Conservation (phyloP, 352 stramenopile genomes). For the Globisporangium spiculum region DNA sequence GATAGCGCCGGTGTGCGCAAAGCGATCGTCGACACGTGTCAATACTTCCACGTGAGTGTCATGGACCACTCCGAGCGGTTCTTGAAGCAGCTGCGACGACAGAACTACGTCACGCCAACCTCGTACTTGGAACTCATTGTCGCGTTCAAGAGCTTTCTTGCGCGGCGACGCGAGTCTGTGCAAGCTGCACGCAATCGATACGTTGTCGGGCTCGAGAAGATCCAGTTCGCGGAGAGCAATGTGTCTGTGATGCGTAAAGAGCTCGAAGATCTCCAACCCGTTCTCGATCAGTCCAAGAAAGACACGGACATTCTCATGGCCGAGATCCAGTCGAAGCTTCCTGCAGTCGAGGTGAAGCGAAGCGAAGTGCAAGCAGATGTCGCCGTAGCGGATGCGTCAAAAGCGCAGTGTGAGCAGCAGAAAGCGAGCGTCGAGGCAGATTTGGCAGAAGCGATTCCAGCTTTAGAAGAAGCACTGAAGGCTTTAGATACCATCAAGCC, state of each 20-base stretch:
- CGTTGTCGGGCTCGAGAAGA: conserved; percentile 91
- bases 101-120: conserved; percentile 96
- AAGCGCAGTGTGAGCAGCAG: conserved; percentile 88
- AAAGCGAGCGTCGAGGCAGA: conserved; percentile 88
- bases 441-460: conserved; percentile 91
- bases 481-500: conserved; percentile 92
- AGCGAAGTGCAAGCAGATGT: conserved; percentile 81
- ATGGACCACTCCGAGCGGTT: conserved; percentile 87
- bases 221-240: conserved; percentile 91
- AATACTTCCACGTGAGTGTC: conserved; percentile 92
- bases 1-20: conserved; percentile 65
- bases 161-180: conserved; percentile 80
- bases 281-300: conserved; percentile 89
- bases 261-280: conserved; percentile 92
- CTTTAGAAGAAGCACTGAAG: conserved; percentile 91
- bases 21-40: conserved; percentile 89
- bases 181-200: conserved; percentile 85
- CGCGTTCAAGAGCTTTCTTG: conserved; percentile 91
- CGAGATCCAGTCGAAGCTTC: conserved; percentile 92
- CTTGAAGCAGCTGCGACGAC: conserved; percentile 71
- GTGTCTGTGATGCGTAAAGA: conserved; percentile 94
- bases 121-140: conserved; percentile 94
- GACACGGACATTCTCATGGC: conserved; percentile 93
- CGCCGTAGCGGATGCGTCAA: conserved; percentile 73
- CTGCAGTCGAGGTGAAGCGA: conserved; percentile 80